Evolutionary conservation across 495 filamentous ascomycete genomes (phyloP), one percentile per base, ranked within the genome.

Genomic region (Xylaria curta): DNA sequence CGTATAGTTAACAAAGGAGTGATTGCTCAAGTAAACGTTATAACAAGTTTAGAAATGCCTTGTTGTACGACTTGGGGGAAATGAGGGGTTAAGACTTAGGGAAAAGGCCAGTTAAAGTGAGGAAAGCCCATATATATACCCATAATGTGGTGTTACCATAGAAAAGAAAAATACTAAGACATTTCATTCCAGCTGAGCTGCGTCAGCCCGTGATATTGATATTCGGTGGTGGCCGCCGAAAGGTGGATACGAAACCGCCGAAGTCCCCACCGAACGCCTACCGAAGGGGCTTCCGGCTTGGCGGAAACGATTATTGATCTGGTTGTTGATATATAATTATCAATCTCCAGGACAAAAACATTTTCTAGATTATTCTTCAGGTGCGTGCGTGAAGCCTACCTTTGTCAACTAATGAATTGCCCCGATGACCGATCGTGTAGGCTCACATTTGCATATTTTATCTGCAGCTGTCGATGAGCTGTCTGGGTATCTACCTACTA

Each of bases 201-300:
- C 2, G 19, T 47, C 7, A 38, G 33, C 12, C 42, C 5, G 42
- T 56, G 26, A 17, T 28, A 21, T 44, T 31, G 49, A 47, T 31
- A 58, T 46, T 68, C 53, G 66, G 66, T 36, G 66, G 33, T 44
- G 36, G 13, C 66, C 66, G 59, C 66, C 66, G 66, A 68, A 68
- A 15, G 19, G 66, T 68, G 66, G 66, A 46, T 60, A 21, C 66
- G 9, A 36, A 47, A 68, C 66, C 66, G 54, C 66, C 66, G 66
- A 68, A 68, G 26, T 59, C 66, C 66, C 66, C 66, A 68, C 66
- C 65, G 65, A 68, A 68, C 7, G 21, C 6, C 65, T 46, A 56
- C 65, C 66, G 66, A 58, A 59, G 21, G 17, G 53, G 36, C 66
- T 47, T 28, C 66, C 66, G 66, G 44, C 33, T 46, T 21, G 36